A percentile compares a stretch with the other conserved stretches of the same genome.
Conservation (phyloP, 441 rosid species). For the Sinapis alba region DNA sequence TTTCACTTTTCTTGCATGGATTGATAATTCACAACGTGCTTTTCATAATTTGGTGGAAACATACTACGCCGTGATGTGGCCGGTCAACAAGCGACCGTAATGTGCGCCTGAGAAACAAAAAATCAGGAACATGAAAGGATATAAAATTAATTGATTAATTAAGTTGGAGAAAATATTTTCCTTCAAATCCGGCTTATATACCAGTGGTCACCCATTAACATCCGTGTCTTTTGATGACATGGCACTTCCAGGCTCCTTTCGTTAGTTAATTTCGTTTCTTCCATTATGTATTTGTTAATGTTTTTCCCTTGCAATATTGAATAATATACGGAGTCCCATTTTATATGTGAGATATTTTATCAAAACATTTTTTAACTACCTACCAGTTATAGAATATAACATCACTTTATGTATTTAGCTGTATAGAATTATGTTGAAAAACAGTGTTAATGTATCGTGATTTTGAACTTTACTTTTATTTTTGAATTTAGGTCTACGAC, state of each 20-base stretch:
- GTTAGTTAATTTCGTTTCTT: slow-evolving; percentile 15
- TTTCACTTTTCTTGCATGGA: slow-evolving; percentile 2
- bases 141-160: background rate
- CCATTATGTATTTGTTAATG: background rate
- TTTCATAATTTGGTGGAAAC: slow-evolving; percentile 3
- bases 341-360: background rate
- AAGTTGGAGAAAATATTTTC: background rate
- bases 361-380: background rate
- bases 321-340: background rate
- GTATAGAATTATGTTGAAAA: background rate
- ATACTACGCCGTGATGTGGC: slow-evolving; percentile 4
- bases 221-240: slow-evolving; percentile 40
- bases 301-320: background rate
- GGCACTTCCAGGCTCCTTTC: slow-evolving; percentile 27
- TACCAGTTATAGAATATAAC: background rate
- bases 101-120: slow-evolving; percentile 4
- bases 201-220: slow-evolving; percentile 41
- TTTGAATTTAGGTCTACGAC: background rate
- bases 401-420: background rate
- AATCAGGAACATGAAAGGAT: background rate
- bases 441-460: background rate
- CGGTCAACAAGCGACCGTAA: slow-evolving; percentile 24
- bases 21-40: background rate
- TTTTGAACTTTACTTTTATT: background rate
- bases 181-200: slow-evolving; percentile 57